Evolutionary conservation across 208 protist species (phyloP).

Genomic region (Acanthamoeba sp.): DNA sequence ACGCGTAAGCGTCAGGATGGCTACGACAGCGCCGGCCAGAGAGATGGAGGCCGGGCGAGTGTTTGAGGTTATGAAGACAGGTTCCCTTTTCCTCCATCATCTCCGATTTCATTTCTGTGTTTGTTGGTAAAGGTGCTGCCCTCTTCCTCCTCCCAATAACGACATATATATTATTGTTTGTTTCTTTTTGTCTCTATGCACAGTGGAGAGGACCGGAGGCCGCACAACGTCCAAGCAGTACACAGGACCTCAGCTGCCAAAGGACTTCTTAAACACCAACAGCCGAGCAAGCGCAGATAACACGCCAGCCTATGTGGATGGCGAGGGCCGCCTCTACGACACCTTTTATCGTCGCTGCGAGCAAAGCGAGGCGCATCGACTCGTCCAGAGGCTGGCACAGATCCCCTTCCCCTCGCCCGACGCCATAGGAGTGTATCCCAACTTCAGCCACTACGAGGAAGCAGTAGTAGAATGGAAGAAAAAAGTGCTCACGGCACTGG

Average conservation of each 20-base stretch:
- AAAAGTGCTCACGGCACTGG: not conserved
- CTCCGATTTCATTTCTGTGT: not conserved
- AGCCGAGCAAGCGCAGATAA: not conserved
- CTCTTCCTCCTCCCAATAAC: not conserved
- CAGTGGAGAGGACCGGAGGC: not conserved
- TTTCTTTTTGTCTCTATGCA: not conserved
- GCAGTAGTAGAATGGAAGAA: conserved; percentile 19
- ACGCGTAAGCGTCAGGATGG: no score
- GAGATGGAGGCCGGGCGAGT: not conserved
- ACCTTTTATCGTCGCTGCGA: not conserved
- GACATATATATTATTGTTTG: no score
- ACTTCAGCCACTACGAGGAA: not conserved
- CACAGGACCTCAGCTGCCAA: not conserved
- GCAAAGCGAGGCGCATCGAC: not conserved
- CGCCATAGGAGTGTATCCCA: not conserved
- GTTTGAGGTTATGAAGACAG: conserved; percentile 8
- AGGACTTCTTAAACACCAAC: not conserved
- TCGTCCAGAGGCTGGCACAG: not conserved
- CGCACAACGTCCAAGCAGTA: not conserved
- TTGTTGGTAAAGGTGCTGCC: not conserved
- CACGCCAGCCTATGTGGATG: not conserved
- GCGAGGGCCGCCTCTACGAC: not conserved
- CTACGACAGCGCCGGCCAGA: not conserved
- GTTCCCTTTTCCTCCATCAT: not conserved
- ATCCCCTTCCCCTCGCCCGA: not conserved